A percentile compares a stretch with the other conserved stretches of the same genome.
These are phyloP conservation scores for Sarcocystis neurona DNA, from an alignment of 169 alveolate genomes.

Conservation along the genomic window DNA sequence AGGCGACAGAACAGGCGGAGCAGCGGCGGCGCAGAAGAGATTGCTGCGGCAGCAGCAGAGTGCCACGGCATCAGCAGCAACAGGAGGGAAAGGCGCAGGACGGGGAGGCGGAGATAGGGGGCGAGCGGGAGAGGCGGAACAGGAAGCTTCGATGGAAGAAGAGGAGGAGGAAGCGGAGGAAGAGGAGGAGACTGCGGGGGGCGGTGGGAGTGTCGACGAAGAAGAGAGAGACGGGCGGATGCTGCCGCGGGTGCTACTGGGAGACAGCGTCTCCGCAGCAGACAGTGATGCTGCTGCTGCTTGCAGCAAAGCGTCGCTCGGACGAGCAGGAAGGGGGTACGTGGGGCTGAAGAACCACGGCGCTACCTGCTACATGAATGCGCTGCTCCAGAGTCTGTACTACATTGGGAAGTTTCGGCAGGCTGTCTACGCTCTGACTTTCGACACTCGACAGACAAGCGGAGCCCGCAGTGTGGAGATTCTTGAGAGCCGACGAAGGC, in stretches of 20 bases:
- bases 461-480: conserved; percentile 44
- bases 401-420: conserved; percentile 96
- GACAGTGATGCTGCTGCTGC: background rate
- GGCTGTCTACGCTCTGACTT: conserved; percentile 83
- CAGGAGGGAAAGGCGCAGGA: background rate
- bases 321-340: conserved; percentile 87
- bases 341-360: conserved; percentile 96
- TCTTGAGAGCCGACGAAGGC: conserved; percentile 42
- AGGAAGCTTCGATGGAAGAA: background rate
- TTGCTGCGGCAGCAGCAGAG: no score
- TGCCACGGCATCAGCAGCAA: no score
- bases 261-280: background rate
- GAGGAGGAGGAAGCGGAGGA: background rate
- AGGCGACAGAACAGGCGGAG: no score
- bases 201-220: background rate
- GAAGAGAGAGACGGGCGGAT: no score
- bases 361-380: conserved; percentile 99
- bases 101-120: background rate
- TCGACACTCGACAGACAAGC: conserved; percentile 65
- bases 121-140: background rate
- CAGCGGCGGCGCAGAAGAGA: no score
- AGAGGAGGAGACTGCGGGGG: background rate
- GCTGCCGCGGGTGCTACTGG: background rate
- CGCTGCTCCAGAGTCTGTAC: conserved; percentile 94
- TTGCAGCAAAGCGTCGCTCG: conserved; percentile 40